Percentiles rank a stretch among this genome's conserved stretches.
These are phyloP conservation scores for Acer campestre DNA, from an alignment of 345 rosid genomes.

Conservation along the genomic window DNA sequence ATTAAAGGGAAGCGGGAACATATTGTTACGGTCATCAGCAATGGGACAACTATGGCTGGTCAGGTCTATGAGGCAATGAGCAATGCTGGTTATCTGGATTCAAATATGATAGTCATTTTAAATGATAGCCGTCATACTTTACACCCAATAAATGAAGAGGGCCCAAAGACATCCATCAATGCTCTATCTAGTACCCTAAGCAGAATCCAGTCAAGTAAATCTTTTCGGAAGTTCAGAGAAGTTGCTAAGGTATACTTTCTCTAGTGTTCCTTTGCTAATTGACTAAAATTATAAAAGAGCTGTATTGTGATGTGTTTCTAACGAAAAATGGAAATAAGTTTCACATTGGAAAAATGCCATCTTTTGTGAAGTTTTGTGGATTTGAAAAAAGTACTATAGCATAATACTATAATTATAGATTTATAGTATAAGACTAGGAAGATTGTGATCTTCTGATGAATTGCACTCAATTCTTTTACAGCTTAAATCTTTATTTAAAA, in stretches of 20 bases:
- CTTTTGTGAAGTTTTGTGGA: background rate
- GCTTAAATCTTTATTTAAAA: background rate
- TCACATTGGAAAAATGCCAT: conserved; percentile 11
- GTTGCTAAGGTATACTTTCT: conserved; percentile 68
- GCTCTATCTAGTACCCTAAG: conserved; percentile 83
- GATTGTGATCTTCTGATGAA: background rate
- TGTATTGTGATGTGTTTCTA: background rate
- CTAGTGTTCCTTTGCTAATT: conserved; percentile 1
- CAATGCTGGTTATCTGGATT: conserved; percentile 91
- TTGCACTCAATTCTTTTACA: background rate
- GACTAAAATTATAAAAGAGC: background rate
- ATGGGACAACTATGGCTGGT: conserved; percentile 83
- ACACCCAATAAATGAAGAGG: conserved; percentile 72
- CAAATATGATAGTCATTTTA: conserved; percentile 84
- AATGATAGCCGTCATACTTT: conserved; percentile 83
- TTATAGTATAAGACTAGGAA: background rate
- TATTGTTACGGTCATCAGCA: conserved; percentile 74
- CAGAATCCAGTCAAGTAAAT: conserved; percentile 86
- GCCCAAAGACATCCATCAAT: conserved; percentile 72
- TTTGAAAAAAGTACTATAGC: background rate
- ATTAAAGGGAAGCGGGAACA: conserved; percentile 80
- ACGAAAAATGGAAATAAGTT: background rate
- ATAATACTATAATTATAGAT: background rate
- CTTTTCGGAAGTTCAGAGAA: conserved; percentile 81
- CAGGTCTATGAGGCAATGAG: conserved; percentile 97